phyloP scores from a whole-genome alignment of 495 filamentous ascomycete species.

The Umbilicaria muhlenbergii region DNA sequence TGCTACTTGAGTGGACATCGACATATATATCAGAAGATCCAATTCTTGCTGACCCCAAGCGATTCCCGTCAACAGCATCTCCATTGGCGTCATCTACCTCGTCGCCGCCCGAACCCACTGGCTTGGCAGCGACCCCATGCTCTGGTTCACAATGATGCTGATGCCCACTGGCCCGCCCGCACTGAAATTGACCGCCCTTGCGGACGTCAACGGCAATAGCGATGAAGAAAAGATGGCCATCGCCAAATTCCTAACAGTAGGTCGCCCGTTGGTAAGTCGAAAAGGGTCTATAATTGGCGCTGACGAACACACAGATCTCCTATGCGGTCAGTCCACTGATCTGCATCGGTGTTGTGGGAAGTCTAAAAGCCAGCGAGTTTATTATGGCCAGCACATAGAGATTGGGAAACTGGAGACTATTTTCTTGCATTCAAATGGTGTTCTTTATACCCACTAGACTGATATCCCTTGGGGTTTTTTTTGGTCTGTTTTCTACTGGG shows the following conservation, averaged over 20 bases:
- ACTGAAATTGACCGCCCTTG: constrained; percentile 49
- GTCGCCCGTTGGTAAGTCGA: constrained; percentile 3
- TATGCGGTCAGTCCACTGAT: constrained; percentile 37
- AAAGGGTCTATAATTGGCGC: not conserved
- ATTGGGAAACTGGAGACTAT: not conserved
- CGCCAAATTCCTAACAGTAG: constrained; percentile 52
- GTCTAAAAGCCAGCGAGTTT: constrained; percentile 31
- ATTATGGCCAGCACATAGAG: constrained; percentile 5
- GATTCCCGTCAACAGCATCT: constrained; percentile 15
- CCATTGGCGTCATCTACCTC: constrained; percentile 43
- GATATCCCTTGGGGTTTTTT: too few relatives aligned
- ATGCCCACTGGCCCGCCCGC: constrained; percentile 62
- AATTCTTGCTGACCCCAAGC: not conserved
- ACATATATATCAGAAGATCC: not conserved
- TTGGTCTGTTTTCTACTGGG: too few relatives aligned
- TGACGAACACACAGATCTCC: constrained; percentile 20
- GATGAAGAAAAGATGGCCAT: constrained; percentile 51
- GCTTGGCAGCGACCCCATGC: constrained; percentile 47
- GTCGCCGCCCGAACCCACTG: constrained; percentile 42
- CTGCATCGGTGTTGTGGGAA: constrained; percentile 35
- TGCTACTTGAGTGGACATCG: not conserved
- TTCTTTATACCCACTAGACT: too few relatives aligned
- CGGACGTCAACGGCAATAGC: constrained; percentile 44
- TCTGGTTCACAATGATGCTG: constrained; percentile 66
- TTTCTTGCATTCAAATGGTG: too few relatives aligned